Evolutionary conservation across 2,329 filamentous ascomycete genomes (phyloP).

Genomic region (Colletotrichum filicis): DNA sequence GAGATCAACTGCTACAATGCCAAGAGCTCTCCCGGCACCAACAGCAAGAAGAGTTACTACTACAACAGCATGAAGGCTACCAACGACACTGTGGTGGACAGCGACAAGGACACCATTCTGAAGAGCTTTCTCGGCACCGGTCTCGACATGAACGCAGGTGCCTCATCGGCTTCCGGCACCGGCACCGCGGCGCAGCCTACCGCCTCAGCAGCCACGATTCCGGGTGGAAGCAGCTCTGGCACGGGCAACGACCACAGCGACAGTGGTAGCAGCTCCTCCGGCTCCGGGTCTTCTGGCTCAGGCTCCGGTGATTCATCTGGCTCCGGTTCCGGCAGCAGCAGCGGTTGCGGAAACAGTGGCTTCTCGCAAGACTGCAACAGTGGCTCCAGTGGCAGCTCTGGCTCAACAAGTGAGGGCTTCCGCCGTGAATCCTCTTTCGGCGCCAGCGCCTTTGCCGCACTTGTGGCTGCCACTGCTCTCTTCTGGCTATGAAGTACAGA

Average conservation of each 20-base stretch:
- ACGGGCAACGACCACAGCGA: constrained; percentile 42
- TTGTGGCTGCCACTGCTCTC: constrained; percentile 47
- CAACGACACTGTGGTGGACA: constrained; percentile 82
- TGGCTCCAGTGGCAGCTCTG: constrained; percentile 20
- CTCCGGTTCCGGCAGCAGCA: constrained; percentile 35
- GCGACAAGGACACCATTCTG: constrained; percentile 79
- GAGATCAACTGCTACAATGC: constrained; percentile 87
- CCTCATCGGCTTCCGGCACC: constrained; percentile 34
- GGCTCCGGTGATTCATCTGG: constrained; percentile 26
- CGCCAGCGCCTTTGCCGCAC: constrained; percentile 49
- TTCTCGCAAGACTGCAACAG: constrained; percentile 54
- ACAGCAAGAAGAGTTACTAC: constrained; percentile 78
- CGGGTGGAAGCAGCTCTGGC: constrained; percentile 44
- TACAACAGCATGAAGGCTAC: constrained; percentile 74
- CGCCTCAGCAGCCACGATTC: constrained; percentile 39
- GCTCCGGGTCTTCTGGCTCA: constrained; percentile 35
- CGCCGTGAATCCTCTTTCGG: constrained; percentile 42
- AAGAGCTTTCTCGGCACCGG: constrained; percentile 86
- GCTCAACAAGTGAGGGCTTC: constrained; percentile 38
- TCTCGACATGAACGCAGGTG: constrained; percentile 71
- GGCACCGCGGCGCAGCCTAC: constrained; percentile 31
- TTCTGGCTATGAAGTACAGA: constrained; percentile 41
- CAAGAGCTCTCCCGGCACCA: constrained; percentile 70
- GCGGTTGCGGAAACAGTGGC: constrained; percentile 47
- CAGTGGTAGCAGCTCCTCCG: constrained; percentile 38